Percentiles rank a stretch among this genome's conserved stretches.
Conservation (phyloP, 805 yeast species). For the Starmerella gropengiesseri region DNA sequence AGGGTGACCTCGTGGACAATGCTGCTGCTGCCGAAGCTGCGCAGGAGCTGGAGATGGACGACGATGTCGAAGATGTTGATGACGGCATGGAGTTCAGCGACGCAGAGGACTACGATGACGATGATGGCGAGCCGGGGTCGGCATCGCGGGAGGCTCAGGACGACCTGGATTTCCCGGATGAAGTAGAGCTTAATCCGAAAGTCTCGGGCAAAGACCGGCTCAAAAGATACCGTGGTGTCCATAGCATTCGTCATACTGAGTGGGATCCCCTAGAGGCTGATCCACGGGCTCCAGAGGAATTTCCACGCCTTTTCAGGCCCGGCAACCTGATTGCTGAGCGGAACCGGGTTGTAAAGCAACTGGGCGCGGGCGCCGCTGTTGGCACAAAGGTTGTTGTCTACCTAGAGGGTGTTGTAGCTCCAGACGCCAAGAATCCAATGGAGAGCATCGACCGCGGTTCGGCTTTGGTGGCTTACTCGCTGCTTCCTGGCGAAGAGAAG, state of each 20-base stretch:
- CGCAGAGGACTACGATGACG: slow-evolving; percentile 19
- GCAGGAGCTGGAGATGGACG: slow-evolving; percentile 34
- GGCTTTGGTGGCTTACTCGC: slow-evolving; percentile 46
- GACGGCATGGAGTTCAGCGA: slow-evolving; percentile 20
- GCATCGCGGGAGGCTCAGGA: slow-evolving; percentile 66
- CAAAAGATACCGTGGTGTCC: slow-evolving; percentile 73
- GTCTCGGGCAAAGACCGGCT: slow-evolving; percentile 69
- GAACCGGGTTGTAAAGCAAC: slow-evolving; percentile 53
- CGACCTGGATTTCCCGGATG: slow-evolving; percentile 91
- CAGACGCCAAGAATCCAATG: slow-evolving; percentile 4
- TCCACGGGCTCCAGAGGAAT: slow-evolving; percentile 60
- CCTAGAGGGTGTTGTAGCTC: slow-evolving; percentile 28
- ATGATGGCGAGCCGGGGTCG: slow-evolving; percentile 52
- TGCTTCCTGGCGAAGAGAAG: slow-evolving; percentile 79
- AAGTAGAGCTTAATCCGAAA: slow-evolving; percentile 68
- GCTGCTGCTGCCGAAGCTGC: slow-evolving; percentile 55
- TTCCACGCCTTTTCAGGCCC: slow-evolving; percentile 64
- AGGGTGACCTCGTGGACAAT: slow-evolving; percentile 23
- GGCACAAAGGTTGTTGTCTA: slow-evolving; percentile 57
- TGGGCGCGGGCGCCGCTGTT: slow-evolving; percentile 34
- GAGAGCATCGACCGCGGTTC: slow-evolving; percentile 35
- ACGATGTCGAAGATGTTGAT: slow-evolving; percentile 31
- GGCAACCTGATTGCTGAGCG: slow-evolving; percentile 67
- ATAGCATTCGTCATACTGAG: slow-evolving; percentile 61
- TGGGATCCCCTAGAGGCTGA: slow-evolving; percentile 88